Percentiles rank a stretch among this genome's conserved stretches.
These are phyloP conservation scores for Luffa aegyptiaca DNA, from an alignment of 306 rosid species.

Conservation along the genomic window DNA sequence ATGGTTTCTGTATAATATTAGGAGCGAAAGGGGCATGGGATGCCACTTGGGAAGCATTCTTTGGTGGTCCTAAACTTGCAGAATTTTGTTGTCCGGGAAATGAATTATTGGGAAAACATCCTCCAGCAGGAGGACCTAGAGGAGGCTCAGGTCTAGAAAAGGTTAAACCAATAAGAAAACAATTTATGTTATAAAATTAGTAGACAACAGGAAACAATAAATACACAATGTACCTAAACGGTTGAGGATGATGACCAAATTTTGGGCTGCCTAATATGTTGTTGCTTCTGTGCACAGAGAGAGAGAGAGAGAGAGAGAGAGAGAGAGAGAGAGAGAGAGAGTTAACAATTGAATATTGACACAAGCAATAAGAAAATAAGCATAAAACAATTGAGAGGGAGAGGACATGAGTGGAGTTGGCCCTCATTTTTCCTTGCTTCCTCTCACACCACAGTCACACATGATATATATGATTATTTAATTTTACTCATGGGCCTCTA, in stretches of 20 bases:
- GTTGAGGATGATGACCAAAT: constrained; percentile 36
- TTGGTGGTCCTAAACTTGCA: constrained; percentile 33
- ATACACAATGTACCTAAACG: constrained; percentile 37
- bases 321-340: constrained; percentile 12
- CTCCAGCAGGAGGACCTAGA: constrained; percentile 40
- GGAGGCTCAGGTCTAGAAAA: constrained; percentile 44
- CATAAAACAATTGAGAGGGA: not conserved
- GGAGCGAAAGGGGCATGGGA: constrained; percentile 46
- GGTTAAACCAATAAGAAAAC: not conserved
- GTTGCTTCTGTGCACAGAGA: constrained; percentile 41
- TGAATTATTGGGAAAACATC: constrained; percentile 37
- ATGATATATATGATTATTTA: not conserved
- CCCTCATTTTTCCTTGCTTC: not conserved
- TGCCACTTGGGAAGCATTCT: constrained; percentile 32
- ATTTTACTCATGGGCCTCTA: not conserved
- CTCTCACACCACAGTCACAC: not conserved
- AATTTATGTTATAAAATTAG: not conserved
- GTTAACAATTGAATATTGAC: not conserved
- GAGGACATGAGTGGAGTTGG: not conserved
- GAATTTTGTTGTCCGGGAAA: constrained; percentile 35
- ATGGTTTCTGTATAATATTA: constrained; percentile 30
- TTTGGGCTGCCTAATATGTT: constrained; percentile 17
- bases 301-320: constrained; percentile 12
- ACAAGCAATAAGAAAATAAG: not conserved
- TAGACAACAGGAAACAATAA: not conserved